Base-by-base conservation (phyloP, 1,284 basidiomycete genomes). In the Moesziomyces sp. region DNA sequence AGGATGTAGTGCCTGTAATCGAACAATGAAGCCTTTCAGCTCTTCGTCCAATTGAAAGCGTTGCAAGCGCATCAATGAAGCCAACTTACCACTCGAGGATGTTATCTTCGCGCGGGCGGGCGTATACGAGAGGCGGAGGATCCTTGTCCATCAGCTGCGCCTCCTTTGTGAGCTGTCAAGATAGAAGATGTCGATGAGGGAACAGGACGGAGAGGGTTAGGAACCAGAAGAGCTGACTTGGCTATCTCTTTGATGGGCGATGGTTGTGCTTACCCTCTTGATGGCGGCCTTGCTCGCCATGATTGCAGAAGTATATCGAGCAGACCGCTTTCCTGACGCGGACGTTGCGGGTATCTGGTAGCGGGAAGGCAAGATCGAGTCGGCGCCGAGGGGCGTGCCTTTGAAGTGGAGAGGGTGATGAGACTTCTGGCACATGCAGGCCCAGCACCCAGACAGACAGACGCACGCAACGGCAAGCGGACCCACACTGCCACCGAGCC, bases 81-180 rank as follows among this genome's bases (percentile, higher is more conserved):
- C 64, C 49, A 46, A 79, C 71, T 61, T 53, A 76, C 77, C 81
- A 79, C 46, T 74, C 77, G 47, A 97, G 86, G 74, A 97, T 94
- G 85, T 97, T 95, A 89, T 94, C 95, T 88, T 97, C 94, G 78
- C 96, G 93, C 28, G 94, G 94, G 46, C 89, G 89, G 45, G 94
- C 94, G 90, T 92, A 95, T 48, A 96, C 91, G 85, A 94, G 96
- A 63, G 94, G 94, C 3, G 94, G 94, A 26, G 94, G 93, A 68
- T 93, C 92, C 83, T 87, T 92, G 86, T 95, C 93, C 94, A 97
- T 97, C 53, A 89, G 87, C 81, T 93, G 89, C 85, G 92, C 95
- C 88, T 97, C 94, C 86, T 96, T 94, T 46, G 88, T 87, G 74
- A 94, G 89, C 92, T 93, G 49, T 40, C 5, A 21, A 6, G 19